Percentiles rank a stretch among this genome's conserved stretches.
phyloP scores from a whole-genome alignment of 371 early-diverging fungal species.

The Actinomucor elegans region DNA sequence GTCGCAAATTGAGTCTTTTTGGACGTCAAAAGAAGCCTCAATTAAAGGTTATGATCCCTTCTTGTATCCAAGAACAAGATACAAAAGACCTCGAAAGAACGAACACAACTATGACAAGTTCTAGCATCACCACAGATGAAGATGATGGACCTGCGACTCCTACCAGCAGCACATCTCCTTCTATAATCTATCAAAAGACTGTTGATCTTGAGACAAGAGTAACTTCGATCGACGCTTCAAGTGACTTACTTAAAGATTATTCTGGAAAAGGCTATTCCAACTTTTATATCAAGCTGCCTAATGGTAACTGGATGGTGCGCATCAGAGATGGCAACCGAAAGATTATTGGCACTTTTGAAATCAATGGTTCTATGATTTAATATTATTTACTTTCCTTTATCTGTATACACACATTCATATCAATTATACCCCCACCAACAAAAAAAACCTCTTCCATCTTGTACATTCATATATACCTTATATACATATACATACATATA shows the following conservation, averaged over 20 bases:
- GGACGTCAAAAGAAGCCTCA: slow-evolving; percentile 4
- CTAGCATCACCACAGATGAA: slow-evolving; percentile 4
- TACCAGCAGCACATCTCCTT: not conserved
- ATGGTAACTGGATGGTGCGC: slow-evolving; percentile 39
- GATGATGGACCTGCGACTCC: slow-evolving; percentile 4
- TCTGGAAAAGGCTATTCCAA: slow-evolving; percentile 33
- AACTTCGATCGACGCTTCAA: not conserved
- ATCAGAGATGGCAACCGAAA: slow-evolving; percentile 29
- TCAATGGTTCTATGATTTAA: slow-evolving; percentile 38
- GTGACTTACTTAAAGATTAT: slow-evolving; percentile 5
- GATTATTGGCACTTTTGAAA: slow-evolving; percentile 37
- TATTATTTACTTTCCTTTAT: not conserved
- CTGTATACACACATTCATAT: not conserved
- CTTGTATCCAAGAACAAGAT: not conserved
- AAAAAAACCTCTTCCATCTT: too few relatives aligned
- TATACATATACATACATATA: not conserved
- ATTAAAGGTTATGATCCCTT: slow-evolving; percentile 5
- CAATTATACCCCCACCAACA: not conserved
- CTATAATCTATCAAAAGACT: not conserved
- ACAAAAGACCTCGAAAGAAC: not conserved
- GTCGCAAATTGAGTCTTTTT: slow-evolving; percentile 11
- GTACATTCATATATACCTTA: too few relatives aligned
- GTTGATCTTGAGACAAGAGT: slow-evolving; percentile 8
- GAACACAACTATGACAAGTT: slow-evolving; percentile 4
- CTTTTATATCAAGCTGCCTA: slow-evolving; percentile 36